Base-by-base conservation (phyloP, 257 asterid species). In the Nicotiana benthamiana region DNA sequence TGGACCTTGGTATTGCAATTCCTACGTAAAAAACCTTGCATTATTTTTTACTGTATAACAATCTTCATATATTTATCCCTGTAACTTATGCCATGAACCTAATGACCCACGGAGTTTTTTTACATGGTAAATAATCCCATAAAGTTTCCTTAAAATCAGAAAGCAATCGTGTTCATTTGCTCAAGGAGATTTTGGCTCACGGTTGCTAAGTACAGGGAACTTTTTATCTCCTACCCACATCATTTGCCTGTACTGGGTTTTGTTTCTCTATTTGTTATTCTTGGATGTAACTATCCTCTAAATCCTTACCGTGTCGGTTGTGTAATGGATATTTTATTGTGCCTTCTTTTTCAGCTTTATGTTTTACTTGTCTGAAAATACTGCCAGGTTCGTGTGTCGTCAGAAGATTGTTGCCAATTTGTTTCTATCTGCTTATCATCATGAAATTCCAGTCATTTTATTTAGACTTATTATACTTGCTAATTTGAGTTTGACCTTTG, bases 391-490 rank as follows among this genome's bases (percentile, higher is more conserved):
- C 43, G 59, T 70, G 6, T 70, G 16, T 56, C 61, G 48, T 72
- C 60, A 72, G 40, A 72, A 46, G 60, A 15, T 72, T 48, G 60
- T 72, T 48, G 78, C 61, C 61, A 24, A 46, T 72, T 72, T 72
- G 61, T 74, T 46, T 48, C 61, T 36, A 26, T 48, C 40, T 74
- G 34, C 51, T 65, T 24, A 48, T 48, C 78, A 48, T 24, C 26
- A 26, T 15, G 40, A 24, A 74, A 34, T 36, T 26, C 75, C 57
- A 46, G 54, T 46, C 54, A 79, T 79, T 74, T 75, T 54, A 64
- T 64, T 40, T 79, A 12, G 78, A 16, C 82, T 27, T 64, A 51
- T 62, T 34, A 79, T 64, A 28, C 82, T 46, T 53, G 32, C 54
- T 27, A 43, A 26, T 27, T 40, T 72, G 62, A 81, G 56, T 70